Conservation (phyloP, 352 stramenopile genomes). For the Globisporangium middletonii region DNA sequence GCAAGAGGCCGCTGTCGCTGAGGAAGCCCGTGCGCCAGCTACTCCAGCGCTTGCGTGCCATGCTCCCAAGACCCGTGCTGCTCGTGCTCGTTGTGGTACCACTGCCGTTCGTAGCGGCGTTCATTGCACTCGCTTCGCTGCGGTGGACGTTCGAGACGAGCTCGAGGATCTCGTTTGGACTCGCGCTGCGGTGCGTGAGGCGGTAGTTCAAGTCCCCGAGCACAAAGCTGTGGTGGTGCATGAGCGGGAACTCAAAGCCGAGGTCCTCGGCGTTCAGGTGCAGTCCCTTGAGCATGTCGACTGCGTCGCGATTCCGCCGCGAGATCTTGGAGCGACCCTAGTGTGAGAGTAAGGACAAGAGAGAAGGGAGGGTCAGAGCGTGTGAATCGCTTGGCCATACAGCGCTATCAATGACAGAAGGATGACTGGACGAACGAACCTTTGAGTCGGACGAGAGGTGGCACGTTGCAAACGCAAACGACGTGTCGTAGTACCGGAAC, state of each 20-base stretch:
- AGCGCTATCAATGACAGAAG: not conserved
- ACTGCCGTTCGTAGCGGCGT: not conserved
- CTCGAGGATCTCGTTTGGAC: constrained; percentile 50
- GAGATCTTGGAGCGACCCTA: constrained; percentile 70
- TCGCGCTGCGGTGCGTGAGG: constrained; percentile 49
- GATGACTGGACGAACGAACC: constrained; percentile 11
- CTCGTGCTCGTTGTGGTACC: not conserved
- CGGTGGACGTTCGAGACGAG: constrained; percentile 43
- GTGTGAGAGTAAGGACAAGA: not conserved
- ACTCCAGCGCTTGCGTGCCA: constrained; percentile 13
- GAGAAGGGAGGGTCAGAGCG: not conserved
- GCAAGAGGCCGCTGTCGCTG: constrained; percentile 12
- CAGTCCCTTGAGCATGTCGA: constrained; percentile 69
- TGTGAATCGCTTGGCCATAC: not conserved
- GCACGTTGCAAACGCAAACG: constrained; percentile 82
- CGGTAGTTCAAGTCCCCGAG: constrained; percentile 90
- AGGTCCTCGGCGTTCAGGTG: constrained; percentile 78
- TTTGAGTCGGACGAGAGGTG: constrained; percentile 87
- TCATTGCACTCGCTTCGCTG: constrained; percentile 16
- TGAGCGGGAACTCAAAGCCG: constrained; percentile 79
- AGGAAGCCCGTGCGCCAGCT: constrained; percentile 19
- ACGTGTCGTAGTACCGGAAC: constrained; percentile 85
- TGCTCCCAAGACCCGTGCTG: constrained; percentile 2
- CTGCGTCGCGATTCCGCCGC: constrained; percentile 66
- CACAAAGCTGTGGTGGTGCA: constrained; percentile 87